A percentile compares a stretch with the other conserved stretches of the same genome.
Conservation (phyloP, 108 stramenopile genomes). For the Nannochloropsis gaditana region DNA sequence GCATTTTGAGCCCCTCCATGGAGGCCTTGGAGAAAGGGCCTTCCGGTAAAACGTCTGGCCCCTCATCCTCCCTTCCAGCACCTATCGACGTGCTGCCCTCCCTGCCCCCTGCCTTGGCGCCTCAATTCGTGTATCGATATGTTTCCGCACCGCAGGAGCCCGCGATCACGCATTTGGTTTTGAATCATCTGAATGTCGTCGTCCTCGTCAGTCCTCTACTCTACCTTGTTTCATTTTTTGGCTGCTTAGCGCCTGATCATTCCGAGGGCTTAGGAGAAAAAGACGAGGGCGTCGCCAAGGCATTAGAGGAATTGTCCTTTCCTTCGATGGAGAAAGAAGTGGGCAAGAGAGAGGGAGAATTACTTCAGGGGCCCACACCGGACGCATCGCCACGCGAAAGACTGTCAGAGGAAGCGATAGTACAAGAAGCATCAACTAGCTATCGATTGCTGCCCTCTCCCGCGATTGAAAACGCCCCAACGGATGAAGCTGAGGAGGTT, state of each 20-base stretch:
- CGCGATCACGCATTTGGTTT: neutral
- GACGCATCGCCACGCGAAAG: too few species aligned
- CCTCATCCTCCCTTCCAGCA: neutral
- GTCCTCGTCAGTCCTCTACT: neutral
- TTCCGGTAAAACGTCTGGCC: neutral
- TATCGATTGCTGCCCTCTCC: too few species aligned
- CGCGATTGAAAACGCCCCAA: too few species aligned
- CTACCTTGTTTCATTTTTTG: neutral
- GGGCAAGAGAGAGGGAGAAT: too few species aligned
- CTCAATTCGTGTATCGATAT: neutral
- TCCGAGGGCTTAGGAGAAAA: neutral
- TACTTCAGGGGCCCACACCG: too few species aligned
- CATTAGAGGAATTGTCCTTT: neutral
- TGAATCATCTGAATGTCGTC: constrained; percentile 12
- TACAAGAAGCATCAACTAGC: too few species aligned
- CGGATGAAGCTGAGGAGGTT: neutral
- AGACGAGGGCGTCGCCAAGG: neutral
- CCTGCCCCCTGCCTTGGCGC: neutral
- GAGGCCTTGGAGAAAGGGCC: neutral
- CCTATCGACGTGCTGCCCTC: neutral
- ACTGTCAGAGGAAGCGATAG: too few species aligned
- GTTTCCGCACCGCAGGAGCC: neutral
- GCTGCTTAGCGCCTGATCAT: neutral
- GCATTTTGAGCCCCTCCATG: neutral
- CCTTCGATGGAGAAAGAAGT: neutral